Evolutionary conservation across 345 rosid species (phyloP).

Genomic region (Camelina sativa): DNA sequence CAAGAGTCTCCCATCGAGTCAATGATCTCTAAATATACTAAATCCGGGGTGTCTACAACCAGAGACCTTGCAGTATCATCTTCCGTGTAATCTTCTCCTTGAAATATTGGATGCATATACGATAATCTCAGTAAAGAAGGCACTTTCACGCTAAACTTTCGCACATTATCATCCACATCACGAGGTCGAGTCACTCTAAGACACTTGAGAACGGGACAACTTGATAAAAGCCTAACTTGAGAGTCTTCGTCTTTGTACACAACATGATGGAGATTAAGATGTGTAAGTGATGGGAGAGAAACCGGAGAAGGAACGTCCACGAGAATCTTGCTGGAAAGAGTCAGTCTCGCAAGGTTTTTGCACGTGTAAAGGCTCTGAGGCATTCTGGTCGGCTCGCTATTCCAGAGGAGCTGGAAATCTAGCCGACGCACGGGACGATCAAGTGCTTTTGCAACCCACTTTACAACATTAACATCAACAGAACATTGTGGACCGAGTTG

Average conservation of each 20-base stretch:
- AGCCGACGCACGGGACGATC: not conserved
- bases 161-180: not conserved
- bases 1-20: not conserved
- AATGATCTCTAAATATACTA: not conserved
- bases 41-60: not conserved
- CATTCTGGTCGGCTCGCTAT: not conserved
- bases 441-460: constrained; percentile 17
- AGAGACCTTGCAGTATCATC: not conserved
- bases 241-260: constrained; percentile 19
- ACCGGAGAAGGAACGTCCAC: not conserved
- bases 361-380: not conserved
- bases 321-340: not conserved
- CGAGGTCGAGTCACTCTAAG: not conserved
- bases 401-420: not conserved
- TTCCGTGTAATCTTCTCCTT: not conserved
- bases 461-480: not conserved
- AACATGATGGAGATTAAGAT: not conserved
- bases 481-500: constrained; percentile 11
- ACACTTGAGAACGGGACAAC: constrained; percentile 1
- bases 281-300: not conserved
- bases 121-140: not conserved
- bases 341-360: not conserved
- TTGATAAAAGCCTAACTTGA: constrained; percentile 15
- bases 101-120: not conserved
- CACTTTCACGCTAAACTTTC: not conserved